Conservation (phyloP, 2,329 filamentous ascomycete genomes). For the Mollisia scopiformis region DNA sequence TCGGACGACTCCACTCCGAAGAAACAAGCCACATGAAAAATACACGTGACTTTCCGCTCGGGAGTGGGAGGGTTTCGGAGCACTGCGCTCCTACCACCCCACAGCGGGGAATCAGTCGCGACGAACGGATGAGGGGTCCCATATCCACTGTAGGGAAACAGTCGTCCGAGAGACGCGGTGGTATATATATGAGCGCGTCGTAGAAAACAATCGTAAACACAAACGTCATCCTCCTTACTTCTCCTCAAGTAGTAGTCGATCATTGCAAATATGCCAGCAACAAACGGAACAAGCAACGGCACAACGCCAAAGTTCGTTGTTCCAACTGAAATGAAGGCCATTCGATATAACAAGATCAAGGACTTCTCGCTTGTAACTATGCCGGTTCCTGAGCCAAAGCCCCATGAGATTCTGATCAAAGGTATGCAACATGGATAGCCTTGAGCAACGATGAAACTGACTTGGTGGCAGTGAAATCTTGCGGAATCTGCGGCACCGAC, state of each 20-base stretch:
- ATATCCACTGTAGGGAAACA: not conserved
- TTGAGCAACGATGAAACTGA: not conserved
- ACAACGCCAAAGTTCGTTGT: constrained; percentile 11
- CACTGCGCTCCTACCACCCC: constrained; percentile 2
- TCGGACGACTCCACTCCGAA: not conserved
- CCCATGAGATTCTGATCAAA: constrained; percentile 22
- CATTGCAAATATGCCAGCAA: constrained; percentile 10
- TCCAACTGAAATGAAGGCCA: constrained; percentile 23
- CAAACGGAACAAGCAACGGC: constrained; percentile 16
- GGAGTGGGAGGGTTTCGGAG: not conserved
- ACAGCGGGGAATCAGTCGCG: not conserved
- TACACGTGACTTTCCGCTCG: not conserved
- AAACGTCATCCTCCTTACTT: not conserved
- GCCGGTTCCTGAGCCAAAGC: constrained; percentile 20
- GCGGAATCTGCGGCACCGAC: constrained; percentile 21
- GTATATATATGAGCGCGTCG: not conserved
- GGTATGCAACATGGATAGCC: not conserved
- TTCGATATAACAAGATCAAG: constrained; percentile 24
- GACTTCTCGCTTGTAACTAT: constrained; percentile 24
- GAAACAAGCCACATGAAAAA: not conserved
- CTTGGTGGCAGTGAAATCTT: constrained; percentile 11
- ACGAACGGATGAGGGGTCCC: not conserved
- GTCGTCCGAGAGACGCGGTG: not conserved
- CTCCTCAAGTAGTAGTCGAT: not conserved
- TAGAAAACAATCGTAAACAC: not conserved